Evolutionary conservation across 331 rosid species (phyloP).

Genomic region (Quercus tomentella): DNA sequence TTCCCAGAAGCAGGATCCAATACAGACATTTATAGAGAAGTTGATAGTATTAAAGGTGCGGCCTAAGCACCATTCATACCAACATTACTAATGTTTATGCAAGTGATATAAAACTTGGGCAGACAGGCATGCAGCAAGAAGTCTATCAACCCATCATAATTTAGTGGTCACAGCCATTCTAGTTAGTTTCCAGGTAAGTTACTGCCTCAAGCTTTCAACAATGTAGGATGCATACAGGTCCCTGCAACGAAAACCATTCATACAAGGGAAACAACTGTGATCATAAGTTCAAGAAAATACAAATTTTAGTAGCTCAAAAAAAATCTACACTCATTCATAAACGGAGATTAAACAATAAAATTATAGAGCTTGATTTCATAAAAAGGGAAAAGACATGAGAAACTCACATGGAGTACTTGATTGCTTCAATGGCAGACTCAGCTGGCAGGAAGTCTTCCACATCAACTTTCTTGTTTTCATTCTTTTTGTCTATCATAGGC

Average conservation of each 20-base stretch:
- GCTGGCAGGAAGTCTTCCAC: slow-evolving; percentile 94
- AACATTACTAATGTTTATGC: not conserved
- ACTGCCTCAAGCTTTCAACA: slow-evolving; percentile 94
- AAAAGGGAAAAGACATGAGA: not conserved
- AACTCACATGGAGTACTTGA: slow-evolving; percentile 85
- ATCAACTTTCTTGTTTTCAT: slow-evolving; percentile 89
- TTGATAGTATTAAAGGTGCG: not conserved
- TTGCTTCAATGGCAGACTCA: slow-evolving; percentile 73
- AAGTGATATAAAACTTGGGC: not conserved
- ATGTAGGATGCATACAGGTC: slow-evolving; percentile 89
- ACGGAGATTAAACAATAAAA: not conserved
- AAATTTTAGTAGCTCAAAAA: not conserved
- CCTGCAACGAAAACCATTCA: slow-evolving; percentile 43
- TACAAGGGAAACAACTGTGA: not conserved
- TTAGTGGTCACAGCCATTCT: not conserved
- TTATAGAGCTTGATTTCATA: not conserved
- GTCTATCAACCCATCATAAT: slow-evolving; percentile 2
- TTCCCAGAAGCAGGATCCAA: not conserved
- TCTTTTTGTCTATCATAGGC: slow-evolving; percentile 74
- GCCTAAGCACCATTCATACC: not conserved
- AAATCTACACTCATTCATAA: not conserved
- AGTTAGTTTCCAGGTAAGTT: slow-evolving; percentile 21
- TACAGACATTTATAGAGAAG: not conserved
- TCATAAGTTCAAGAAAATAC: not conserved
- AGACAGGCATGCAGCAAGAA: slow-evolving; percentile 16